phyloP scores from a whole-genome alignment of 768 basidiomycete species.

The Brasilioporus rufonigricans region DNA sequence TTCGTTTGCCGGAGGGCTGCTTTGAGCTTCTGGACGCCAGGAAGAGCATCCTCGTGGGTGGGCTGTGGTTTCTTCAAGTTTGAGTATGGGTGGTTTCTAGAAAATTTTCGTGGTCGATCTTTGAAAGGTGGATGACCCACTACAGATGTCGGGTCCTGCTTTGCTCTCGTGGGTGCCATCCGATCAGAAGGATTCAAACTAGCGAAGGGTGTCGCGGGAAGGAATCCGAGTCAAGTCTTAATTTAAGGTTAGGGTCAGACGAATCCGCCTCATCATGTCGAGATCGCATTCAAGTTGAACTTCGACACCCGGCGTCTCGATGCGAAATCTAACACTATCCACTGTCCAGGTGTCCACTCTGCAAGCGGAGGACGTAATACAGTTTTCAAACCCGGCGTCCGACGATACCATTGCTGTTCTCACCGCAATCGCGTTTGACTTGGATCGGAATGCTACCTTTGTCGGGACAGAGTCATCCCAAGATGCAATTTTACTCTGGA shows the following conservation, averaged over 20 bases:
- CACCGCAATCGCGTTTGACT: constrained; percentile 53
- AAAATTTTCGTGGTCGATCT: constrained; percentile 12
- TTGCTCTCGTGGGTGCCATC: constrained; percentile 22
- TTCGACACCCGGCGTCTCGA: constrained; percentile 19
- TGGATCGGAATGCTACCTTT: constrained; percentile 61
- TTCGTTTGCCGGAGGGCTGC: constrained; percentile 79
- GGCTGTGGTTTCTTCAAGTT: constrained; percentile 7
- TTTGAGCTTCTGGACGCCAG: constrained; percentile 86
- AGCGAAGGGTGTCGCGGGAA: too few species aligned
- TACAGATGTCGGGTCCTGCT: not conserved
- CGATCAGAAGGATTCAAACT: not conserved
- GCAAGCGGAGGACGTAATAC: constrained; percentile 11
- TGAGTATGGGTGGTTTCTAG: constrained; percentile 12
- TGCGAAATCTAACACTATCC: constrained; percentile 58
- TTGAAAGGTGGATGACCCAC: constrained; percentile 13
- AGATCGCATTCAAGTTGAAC: not conserved
- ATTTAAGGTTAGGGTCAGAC: constrained; percentile 18
- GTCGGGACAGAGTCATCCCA: constrained; percentile 59
- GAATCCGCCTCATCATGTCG: not conserved
- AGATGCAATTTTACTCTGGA: constrained; percentile 62
- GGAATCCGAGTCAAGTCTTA: not conserved
- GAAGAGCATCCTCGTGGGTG: constrained; percentile 27
- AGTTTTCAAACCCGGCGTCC: constrained; percentile 14
- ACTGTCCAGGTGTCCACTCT: constrained; percentile 24
- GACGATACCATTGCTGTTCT: constrained; percentile 34